Evolutionary conservation across 2,329 filamentous ascomycete species (phyloP).

Genomic region (Neopestalotiopsis clavispora): DNA sequence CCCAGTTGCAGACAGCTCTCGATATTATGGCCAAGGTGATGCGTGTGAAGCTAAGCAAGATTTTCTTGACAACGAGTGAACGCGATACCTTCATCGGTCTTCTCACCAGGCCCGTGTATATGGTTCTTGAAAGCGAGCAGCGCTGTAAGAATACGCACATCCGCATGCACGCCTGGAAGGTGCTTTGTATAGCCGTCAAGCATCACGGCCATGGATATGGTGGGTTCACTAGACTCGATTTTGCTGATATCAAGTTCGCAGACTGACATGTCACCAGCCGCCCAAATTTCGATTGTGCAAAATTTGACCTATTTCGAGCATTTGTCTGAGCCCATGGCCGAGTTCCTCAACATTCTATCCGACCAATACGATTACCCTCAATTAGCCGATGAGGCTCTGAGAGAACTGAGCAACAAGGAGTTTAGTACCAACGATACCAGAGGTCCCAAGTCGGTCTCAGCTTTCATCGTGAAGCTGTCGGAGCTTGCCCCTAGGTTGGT

Average conservation of each 20-base stretch:
- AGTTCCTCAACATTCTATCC: slow-evolving; percentile 92
- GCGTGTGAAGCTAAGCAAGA: slow-evolving; percentile 87
- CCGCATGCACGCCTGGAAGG: slow-evolving; percentile 96
- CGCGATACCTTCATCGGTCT: slow-evolving; percentile 92
- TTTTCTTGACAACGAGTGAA: slow-evolving; percentile 96
- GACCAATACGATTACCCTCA: slow-evolving; percentile 99
- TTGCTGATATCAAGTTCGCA: slow-evolving; percentile 23
- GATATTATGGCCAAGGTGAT: slow-evolving; percentile 96
- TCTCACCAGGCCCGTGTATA: slow-evolving; percentile 90
- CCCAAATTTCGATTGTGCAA: slow-evolving; percentile 97
- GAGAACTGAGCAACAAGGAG: slow-evolving; percentile 95
- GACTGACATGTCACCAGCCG: slow-evolving; percentile 60
- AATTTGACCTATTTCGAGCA: slow-evolving; percentile 98
- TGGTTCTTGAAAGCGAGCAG: slow-evolving; percentile 92
- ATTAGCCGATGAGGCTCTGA: slow-evolving; percentile 88
- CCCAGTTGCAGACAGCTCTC: slow-evolving; percentile 85
- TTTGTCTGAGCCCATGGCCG: slow-evolving; percentile 98
- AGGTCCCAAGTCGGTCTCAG: slow-evolving; percentile 94
- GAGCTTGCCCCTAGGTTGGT: slow-evolving; percentile 90
- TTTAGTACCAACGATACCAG: slow-evolving; percentile 96
- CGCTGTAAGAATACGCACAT: slow-evolving; percentile 87
- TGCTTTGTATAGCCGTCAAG: slow-evolving; percentile 94
- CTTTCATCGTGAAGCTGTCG: slow-evolving; percentile 91
- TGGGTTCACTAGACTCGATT: slow-evolving; percentile 45
- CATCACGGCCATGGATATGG: slow-evolving; percentile 97